Conservation (phyloP, 345 rosid genomes). For the Firmiana major region DNA sequence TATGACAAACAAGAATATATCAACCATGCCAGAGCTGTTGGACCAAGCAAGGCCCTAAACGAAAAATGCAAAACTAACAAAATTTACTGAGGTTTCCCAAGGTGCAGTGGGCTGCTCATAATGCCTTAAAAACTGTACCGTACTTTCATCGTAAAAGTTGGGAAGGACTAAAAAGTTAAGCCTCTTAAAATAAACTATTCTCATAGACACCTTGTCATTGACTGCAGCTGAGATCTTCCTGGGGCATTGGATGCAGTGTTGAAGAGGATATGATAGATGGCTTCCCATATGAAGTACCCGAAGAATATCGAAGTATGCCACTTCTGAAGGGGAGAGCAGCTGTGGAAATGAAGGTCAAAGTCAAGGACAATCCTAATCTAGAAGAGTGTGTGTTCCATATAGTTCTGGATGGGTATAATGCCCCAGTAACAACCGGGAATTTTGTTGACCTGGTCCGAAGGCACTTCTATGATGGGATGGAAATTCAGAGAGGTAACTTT, state of each 20-base stretch:
- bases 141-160: slow-evolving; percentile 6
- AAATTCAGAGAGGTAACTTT: slow-evolving; percentile 85
- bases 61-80: background rate
- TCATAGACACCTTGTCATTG: slow-evolving; percentile 84
- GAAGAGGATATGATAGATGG: slow-evolving; percentile 99
- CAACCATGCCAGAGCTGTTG: background rate
- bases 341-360: slow-evolving; percentile 97
- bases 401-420: slow-evolving; percentile 92
- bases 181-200: slow-evolving; percentile 42
- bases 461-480: slow-evolving; percentile 97
- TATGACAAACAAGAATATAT: background rate
- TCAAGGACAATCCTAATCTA: slow-evolving; percentile 89
- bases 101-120: background rate
- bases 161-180: slow-evolving; percentile 31
- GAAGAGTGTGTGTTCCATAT: slow-evolving; percentile 83
- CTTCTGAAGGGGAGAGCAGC: slow-evolving; percentile 92
- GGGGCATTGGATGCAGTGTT: slow-evolving; percentile 99
- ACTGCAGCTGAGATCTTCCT: slow-evolving; percentile 99
- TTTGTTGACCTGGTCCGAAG: slow-evolving; percentile 87
- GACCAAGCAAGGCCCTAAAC: background rate
- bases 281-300: slow-evolving; percentile 91
- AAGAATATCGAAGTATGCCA: slow-evolving; percentile 78
- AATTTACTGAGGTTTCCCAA: background rate
- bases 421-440: slow-evolving; percentile 94
- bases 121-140: background rate